Conservation (phyloP, 2,329 filamentous ascomycete species). For the Exophiala viscosa region DNA sequence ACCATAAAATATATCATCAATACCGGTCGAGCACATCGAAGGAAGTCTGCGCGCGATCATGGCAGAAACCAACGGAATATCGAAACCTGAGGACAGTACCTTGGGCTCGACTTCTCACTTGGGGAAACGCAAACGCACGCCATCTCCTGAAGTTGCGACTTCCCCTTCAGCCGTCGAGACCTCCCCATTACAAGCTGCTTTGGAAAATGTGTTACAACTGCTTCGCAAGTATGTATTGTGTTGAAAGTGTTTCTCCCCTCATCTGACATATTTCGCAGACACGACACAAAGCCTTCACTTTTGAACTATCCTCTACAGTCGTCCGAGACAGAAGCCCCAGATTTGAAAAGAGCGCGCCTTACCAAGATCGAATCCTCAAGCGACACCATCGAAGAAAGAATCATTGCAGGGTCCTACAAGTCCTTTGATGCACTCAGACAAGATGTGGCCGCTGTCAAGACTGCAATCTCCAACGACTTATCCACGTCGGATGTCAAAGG, state of each 20-base stretch:
- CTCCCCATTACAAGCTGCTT: conserved; percentile 9
- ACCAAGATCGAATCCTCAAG: conserved; percentile 35
- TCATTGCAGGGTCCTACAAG: conserved; percentile 37
- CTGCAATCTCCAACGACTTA: conserved; percentile 10
- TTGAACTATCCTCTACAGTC: conserved; percentile 39
- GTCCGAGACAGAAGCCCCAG: conserved; percentile 37
- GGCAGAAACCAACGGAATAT: conserved; percentile 20
- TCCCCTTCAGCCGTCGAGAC: conserved; percentile 8
- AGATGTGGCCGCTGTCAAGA: conserved; percentile 33
- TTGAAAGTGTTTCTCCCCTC: not conserved
- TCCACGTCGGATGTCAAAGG: conserved; percentile 12
- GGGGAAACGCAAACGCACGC: conserved; percentile 27
- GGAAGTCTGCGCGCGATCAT: conserved; percentile 2
- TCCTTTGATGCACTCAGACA: conserved; percentile 41
- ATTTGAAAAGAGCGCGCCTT: conserved; percentile 42
- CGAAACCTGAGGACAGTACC: conserved; percentile 12
- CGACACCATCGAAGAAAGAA: conserved; percentile 38
- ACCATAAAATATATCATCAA: not conserved
- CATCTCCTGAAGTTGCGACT: conserved; percentile 18
- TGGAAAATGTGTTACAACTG: conserved; percentile 15
- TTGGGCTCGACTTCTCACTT: conserved; percentile 16
- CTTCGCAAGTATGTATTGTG: conserved; percentile 16
- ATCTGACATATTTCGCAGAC: conserved; percentile 33
- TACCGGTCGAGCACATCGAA: not conserved
- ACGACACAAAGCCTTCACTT: conserved; percentile 43